These are phyloP conservation scores for Collybia sp. DNA, from an alignment of 768 basidiomycete species.

Conservation along the genomic window DNA sequence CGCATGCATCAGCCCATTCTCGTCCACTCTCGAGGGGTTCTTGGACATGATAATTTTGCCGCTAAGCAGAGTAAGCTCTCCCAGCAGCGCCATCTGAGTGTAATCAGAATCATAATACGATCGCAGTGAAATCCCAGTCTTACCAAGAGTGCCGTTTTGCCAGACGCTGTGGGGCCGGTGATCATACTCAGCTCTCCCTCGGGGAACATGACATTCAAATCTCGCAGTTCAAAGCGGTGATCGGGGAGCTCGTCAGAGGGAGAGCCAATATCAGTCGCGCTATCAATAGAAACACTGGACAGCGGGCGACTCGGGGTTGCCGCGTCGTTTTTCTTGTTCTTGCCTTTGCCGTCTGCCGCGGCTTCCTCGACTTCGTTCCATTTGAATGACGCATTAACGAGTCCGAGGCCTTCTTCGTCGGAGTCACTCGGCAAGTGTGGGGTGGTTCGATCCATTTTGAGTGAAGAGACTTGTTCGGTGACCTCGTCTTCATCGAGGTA, in stretches of 20 bases:
- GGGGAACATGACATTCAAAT: slow-evolving; percentile 69
- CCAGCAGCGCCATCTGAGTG: slow-evolving; percentile 60
- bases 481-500: slow-evolving; percentile 74
- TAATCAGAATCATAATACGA: neutral
- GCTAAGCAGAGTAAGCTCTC: slow-evolving; percentile 57
- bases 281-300: slow-evolving; percentile 16
- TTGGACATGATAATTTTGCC: slow-evolving; percentile 65
- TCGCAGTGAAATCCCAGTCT: slow-evolving; percentile 12
- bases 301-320: slow-evolving; percentile 7
- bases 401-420: slow-evolving; percentile 42
- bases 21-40: slow-evolving; percentile 52
- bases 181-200: slow-evolving; percentile 66
- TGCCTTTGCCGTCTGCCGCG: slow-evolving; percentile 8
- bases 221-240: slow-evolving; percentile 59
- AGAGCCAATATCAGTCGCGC: slow-evolving; percentile 13
- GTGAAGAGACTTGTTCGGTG: slow-evolving; percentile 55
- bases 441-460: slow-evolving; percentile 37
- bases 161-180: slow-evolving; percentile 77
- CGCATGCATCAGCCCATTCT: slow-evolving; percentile 53
- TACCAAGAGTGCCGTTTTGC: slow-evolving; percentile 77
- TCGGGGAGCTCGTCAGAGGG: slow-evolving; percentile 23
- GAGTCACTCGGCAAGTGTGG: slow-evolving; percentile 20
- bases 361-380: slow-evolving; percentile 51
- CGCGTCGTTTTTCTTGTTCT: slow-evolving; percentile 1
- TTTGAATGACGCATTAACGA: slow-evolving; percentile 54